Evolutionary conservation across 495 filamentous ascomycete genomes (phyloP).

Genomic region (Xylaria grammica): DNA sequence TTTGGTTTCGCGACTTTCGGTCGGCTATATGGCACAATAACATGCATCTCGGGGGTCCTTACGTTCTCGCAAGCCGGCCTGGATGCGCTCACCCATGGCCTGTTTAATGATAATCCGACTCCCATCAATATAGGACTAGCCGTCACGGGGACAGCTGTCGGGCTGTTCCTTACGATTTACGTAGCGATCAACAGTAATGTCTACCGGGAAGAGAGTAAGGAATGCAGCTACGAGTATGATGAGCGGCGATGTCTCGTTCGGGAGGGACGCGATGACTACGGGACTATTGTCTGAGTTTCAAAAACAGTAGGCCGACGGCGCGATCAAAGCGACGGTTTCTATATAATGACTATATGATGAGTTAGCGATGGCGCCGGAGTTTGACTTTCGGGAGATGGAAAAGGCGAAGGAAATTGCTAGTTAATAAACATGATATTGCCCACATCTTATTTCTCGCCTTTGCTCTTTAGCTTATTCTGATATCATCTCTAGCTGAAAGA

Average conservation of each 20-base stretch:
- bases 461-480: no score
- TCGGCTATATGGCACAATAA: conserved; percentile 60
- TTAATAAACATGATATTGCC: neutral
- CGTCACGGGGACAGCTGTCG: conserved; percentile 32
- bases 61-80: conserved; percentile 58
- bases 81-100: conserved; percentile 52
- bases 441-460: neutral
- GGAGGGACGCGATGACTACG: conserved; percentile 15
- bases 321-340: neutral
- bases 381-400: neutral
- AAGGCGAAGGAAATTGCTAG: neutral
- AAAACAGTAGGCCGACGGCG: neutral
- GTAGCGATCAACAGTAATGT: conserved; percentile 24
- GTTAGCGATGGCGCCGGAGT: conserved; percentile 7
- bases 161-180: conserved; percentile 28
- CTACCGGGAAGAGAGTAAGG: conserved; percentile 21
- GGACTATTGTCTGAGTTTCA: conserved; percentile 8
- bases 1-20: conserved; percentile 63
- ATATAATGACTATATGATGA: neutral
- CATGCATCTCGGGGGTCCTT: conserved; percentile 55
- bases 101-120: conserved; percentile 49
- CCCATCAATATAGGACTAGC: conserved; percentile 51
- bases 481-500: no score
- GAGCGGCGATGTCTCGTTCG: conserved; percentile 30
- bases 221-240: conserved; percentile 12